Conservation (phyloP, 768 basidiomycete genomes). For the Trametes cinnabarina region DNA sequence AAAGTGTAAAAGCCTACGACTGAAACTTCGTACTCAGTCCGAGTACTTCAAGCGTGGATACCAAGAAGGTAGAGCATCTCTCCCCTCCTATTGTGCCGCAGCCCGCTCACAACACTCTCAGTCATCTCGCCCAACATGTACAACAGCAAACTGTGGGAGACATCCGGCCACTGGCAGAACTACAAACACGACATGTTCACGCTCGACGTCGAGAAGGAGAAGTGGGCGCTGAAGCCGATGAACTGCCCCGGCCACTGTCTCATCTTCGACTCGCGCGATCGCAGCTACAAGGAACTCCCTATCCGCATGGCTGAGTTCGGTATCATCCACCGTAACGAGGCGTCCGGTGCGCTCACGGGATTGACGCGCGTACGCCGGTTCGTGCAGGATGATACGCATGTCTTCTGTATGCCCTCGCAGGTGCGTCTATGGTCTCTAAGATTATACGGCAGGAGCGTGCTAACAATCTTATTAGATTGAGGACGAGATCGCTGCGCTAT, state of each 20-base stretch:
- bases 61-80: conserved; percentile 69
- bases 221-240: conserved; percentile 97
- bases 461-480: conserved; percentile 54
- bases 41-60: conserved; percentile 97
- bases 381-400: conserved; percentile 97
- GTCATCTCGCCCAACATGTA: conserved; percentile 99
- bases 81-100: neutral
- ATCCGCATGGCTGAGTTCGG: conserved; percentile 99
- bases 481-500: conserved; percentile 79
- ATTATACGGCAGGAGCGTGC: neutral
- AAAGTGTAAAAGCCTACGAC: neutral
- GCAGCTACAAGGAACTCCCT: conserved; percentile 93
- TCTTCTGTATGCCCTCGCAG: conserved; percentile 95
- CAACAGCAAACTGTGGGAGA: conserved; percentile 95
- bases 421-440: conserved; percentile 37
- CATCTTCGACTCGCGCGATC: conserved; percentile 92
- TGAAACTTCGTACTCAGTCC: conserved; percentile 41
- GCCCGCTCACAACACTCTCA: conserved; percentile 26
- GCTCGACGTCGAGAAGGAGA: conserved; percentile 93
- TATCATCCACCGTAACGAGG: conserved; percentile 95
- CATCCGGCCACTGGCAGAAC: conserved; percentile 97
- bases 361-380: conserved; percentile 92
- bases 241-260: conserved; percentile 98
- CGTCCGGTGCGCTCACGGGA: conserved; percentile 90
- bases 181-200: conserved; percentile 98